phyloP scores from a whole-genome alignment of 179 eudicot genomes.

The Corrigiola litoralis region DNA sequence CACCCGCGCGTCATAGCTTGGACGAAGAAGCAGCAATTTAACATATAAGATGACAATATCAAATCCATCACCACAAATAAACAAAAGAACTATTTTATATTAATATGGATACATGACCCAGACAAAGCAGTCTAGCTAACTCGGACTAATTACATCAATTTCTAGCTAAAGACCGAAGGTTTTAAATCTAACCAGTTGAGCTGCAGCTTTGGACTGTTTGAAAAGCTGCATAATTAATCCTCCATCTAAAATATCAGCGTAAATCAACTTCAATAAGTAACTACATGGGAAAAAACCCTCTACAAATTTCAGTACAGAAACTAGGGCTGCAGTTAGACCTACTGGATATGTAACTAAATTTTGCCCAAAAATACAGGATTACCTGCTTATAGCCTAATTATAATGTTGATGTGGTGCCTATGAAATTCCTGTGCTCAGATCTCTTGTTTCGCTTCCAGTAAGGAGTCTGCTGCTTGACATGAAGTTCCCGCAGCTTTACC shows the following conservation, averaged over 20 bases:
- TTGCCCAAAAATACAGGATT: neutral
- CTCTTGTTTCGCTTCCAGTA: slow-evolving; percentile 23
- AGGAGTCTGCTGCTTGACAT: slow-evolving; percentile 15
- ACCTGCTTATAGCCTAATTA: neutral
- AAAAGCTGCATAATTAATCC: neutral
- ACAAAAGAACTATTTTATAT: too few relatives aligned
- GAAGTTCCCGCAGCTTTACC: slow-evolving; percentile 29
- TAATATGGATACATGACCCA: too few relatives aligned
- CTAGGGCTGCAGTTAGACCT: neutral
- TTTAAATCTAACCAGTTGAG: too few relatives aligned
- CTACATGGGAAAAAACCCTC: neutral
- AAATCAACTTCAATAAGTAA: neutral
- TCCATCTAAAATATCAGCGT: neutral
- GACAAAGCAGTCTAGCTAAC: too few relatives aligned
- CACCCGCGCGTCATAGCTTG: too few relatives aligned
- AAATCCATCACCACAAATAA: too few relatives aligned
- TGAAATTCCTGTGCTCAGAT: neutral
- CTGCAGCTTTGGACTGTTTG: too few relatives aligned
- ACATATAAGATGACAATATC: too few relatives aligned
- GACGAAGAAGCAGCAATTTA: too few relatives aligned
- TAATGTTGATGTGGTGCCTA: neutral
- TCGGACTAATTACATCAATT: too few relatives aligned
- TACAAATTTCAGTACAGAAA: neutral
- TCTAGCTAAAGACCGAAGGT: too few relatives aligned
- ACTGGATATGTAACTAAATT: neutral